Conservation (phyloP, 768 basidiomycete genomes). For the Pisolithus sp. region DNA sequence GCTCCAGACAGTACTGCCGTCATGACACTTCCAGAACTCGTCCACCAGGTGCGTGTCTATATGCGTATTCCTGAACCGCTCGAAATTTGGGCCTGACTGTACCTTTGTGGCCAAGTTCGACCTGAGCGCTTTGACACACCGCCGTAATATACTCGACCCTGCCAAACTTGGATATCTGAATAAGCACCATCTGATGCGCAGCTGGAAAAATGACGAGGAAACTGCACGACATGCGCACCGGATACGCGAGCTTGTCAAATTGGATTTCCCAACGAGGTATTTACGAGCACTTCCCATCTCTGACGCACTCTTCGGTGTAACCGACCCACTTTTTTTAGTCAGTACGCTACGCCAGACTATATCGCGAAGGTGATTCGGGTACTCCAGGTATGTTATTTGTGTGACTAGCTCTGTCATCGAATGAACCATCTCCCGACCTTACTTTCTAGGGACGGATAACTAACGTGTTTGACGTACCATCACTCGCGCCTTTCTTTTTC, state of each 20-base stretch:
- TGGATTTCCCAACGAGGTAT: slow-evolving; percentile 55
- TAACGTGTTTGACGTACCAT: slow-evolving; percentile 66
- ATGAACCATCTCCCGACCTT: neutral
- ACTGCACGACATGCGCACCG: slow-evolving; percentile 49
- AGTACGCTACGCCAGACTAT: slow-evolving; percentile 47
- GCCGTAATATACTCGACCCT: slow-evolving; percentile 76
- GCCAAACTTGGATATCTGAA: slow-evolving; percentile 83
- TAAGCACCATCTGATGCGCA: slow-evolving; percentile 70
- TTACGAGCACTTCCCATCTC: neutral
- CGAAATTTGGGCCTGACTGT: neutral
- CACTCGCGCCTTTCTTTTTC: slow-evolving; percentile 73
- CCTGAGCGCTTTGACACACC: slow-evolving; percentile 67
- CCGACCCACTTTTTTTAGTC: slow-evolving; percentile 23
- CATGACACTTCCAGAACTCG: slow-evolving; percentile 57
- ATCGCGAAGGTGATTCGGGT: slow-evolving; percentile 58
- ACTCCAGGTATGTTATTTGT: slow-evolving; percentile 43
- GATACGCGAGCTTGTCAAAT: slow-evolving; percentile 46
- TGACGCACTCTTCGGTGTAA: too few species aligned
- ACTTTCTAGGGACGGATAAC: slow-evolving; percentile 34
- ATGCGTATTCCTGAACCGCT: neutral
- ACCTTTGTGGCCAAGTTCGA: slow-evolving; percentile 51
- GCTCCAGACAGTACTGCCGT: slow-evolving; percentile 63
- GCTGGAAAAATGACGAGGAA: slow-evolving; percentile 44
- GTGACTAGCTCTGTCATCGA: neutral
- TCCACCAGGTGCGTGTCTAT: slow-evolving; percentile 44